phyloP scores from a whole-genome alignment of 352 stramenopile genomes.

The Globisporangium perplexum region DNA sequence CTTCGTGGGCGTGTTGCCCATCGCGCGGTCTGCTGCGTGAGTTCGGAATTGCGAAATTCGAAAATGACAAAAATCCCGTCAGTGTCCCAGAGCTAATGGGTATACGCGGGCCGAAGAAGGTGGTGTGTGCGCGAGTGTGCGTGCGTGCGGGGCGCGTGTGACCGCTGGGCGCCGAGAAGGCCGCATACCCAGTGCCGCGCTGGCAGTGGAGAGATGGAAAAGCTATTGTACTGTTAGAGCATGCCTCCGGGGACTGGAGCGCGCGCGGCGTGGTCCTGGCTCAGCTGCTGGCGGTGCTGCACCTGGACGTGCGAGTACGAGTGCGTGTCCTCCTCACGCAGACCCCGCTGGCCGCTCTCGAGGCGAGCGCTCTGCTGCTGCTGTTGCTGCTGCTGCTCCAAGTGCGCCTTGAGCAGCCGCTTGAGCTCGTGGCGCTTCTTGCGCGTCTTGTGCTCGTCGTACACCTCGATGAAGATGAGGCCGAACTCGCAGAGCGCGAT shows the following conservation, averaged over 20 bases:
- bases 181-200: no score
- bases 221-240: slow-evolving; percentile 16
- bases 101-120: no score
- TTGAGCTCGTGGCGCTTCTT: slow-evolving; percentile 56
- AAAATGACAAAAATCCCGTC: no score
- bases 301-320: not conserved
- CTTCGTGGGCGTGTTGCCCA: not conserved
- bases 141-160: no score
- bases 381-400: not conserved
- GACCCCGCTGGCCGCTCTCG: not conserved
- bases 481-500: slow-evolving; percentile 58
- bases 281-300: slow-evolving; percentile 18
- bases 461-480: slow-evolving; percentile 68
- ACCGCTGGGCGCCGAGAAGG: no score
- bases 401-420: slow-evolving; percentile 28
- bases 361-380: not conserved
- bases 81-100: no score
- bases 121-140: no score
- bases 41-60: no score
- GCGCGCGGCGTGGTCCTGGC: slow-evolving; percentile 2
- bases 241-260: slow-evolving; percentile 22
- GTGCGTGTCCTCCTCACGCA: not conserved
- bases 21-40: no score
- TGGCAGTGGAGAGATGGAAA: no score
- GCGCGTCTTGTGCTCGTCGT: slow-evolving; percentile 55